A percentile compares a stretch with the other conserved stretches of the same genome.
Evolutionary conservation across 345 rosid species (phyloP).

Genomic region (Rubroshorea leprosula): DNA sequence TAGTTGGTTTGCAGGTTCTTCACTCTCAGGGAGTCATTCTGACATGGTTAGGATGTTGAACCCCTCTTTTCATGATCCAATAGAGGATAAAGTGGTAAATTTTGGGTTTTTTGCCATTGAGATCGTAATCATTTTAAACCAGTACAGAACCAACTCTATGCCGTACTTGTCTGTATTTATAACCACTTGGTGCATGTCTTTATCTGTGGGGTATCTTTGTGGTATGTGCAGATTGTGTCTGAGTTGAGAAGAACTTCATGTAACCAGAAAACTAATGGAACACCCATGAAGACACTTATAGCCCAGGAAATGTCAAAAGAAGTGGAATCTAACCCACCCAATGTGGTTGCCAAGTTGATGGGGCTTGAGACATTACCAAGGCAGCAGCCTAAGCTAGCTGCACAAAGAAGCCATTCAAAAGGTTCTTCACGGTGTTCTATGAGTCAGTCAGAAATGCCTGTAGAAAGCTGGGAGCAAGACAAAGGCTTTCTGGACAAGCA

Average conservation of each 20-base stretch:
- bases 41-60: slow-evolving; percentile 50
- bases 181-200: slow-evolving; percentile 20
- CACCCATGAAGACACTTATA: slow-evolving; percentile 79
- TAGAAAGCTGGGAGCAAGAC: slow-evolving; percentile 48
- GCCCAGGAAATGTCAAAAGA: slow-evolving; percentile 87
- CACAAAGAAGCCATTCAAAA: slow-evolving; percentile 47
- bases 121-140: slow-evolving; percentile 8
- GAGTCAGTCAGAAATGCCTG: slow-evolving; percentile 39
- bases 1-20: slow-evolving; percentile 32
- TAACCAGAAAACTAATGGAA: slow-evolving; percentile 47
- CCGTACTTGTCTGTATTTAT: slow-evolving; percentile 24
- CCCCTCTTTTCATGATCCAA: slow-evolving; percentile 42
- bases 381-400: slow-evolving; percentile 39
- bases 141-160: neutral
- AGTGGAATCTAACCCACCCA: slow-evolving; percentile 49
- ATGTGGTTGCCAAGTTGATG: slow-evolving; percentile 94
- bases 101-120: slow-evolving; percentile 7
- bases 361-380: slow-evolving; percentile 83
- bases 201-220: slow-evolving; percentile 11
- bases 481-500: slow-evolving; percentile 37
- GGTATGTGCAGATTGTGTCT: slow-evolving; percentile 44
- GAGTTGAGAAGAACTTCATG: slow-evolving; percentile 56
- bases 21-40: slow-evolving; percentile 67
- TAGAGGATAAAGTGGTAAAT: slow-evolving; percentile 63
- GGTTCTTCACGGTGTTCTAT: slow-evolving; percentile 44